Conservation (phyloP, 2,329 filamentous ascomycete genomes). For the Colletotrichum incanum region DNA sequence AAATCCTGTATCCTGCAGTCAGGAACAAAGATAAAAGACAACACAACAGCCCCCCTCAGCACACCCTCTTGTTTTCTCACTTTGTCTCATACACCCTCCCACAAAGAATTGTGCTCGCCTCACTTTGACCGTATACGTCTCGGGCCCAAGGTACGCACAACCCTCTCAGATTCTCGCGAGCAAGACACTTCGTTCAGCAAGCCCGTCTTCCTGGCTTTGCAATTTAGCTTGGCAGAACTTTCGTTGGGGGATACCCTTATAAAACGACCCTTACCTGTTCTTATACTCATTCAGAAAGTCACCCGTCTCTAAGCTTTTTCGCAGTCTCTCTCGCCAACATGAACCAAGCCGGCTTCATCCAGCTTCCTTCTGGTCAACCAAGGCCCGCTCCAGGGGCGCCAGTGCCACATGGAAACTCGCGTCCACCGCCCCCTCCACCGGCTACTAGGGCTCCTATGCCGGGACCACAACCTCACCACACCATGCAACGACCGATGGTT, state of each 20-base stretch:
- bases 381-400: slow-evolving; percentile 9
- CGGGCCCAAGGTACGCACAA: not conserved
- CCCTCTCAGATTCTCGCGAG: not conserved
- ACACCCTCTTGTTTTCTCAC: slow-evolving; percentile 29
- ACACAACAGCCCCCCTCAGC: slow-evolving; percentile 4
- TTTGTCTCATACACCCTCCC: slow-evolving; percentile 32
- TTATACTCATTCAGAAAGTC: not conserved
- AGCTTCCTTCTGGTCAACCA: slow-evolving; percentile 7
- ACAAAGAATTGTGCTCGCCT: slow-evolving; percentile 32
- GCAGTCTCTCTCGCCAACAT: slow-evolving; percentile 19
- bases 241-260: not conserved
- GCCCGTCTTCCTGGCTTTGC: not conserved
- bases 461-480: not conserved
- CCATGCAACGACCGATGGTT: not conserved
- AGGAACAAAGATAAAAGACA: slow-evolving; percentile 27
- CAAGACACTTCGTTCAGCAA: slow-evolving; percentile 5
- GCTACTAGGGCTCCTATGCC: not conserved
- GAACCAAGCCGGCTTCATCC: slow-evolving; percentile 20
- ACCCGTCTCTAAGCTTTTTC: not conserved
- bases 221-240: slow-evolving; percentile 2
- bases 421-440: slow-evolving; percentile 21
- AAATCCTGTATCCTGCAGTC: slow-evolving; percentile 1
- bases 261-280: slow-evolving; percentile 7
- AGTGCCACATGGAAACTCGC: not conserved
- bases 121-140: slow-evolving; percentile 31